Base-by-base conservation (phyloP, 352 stramenopile genomes). In the Phytophthora idaei region DNA sequence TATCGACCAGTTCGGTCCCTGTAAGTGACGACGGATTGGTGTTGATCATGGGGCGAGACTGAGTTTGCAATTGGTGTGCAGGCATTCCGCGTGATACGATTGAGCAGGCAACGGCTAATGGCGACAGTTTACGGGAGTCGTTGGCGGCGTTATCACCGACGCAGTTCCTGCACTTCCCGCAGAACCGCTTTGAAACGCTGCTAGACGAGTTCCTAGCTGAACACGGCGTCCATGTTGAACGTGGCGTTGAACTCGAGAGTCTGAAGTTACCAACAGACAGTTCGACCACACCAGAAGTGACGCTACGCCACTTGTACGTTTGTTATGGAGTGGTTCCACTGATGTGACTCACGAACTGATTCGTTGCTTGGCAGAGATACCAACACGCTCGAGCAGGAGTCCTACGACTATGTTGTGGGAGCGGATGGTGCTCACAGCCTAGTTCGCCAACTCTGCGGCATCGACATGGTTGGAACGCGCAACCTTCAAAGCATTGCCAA, bases 401-500 rank as follows among this genome's bases (percentile, higher is more conserved):
- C 68, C 8, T 92, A 82, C 45, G 89, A 95, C 53, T 97, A 90
- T 32, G 82, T 98, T 34, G 67, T 99, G 1, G 94, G 89, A 17
- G 90, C 89, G 0, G 96, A 99, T 74, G 96, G 96, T 15, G 90
- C 89, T 10, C 88, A 96, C 63, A 98, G 93, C 36, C 67, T 80
- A 10, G 82, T 97, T 39, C 81, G 96, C 0, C 57, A 89, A 49
- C 71, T 81, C 21, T 83, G 89, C 25, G 77, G 77, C 39, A 90
- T 97, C 25, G 69, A 81, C 10, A 89, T 96, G 75, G 77, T 62
- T 32, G 93, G 91, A 48, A 77, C 87, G 7, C 55, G 65, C 41
- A 91, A 91, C 39, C 58, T 98, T 17, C 94, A 98, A 80, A 91
- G 88, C 59, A 90, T 99, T 49, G 91, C 97, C 14, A 99, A 98